Conservation (phyloP, 495 filamentous ascomycete genomes). For the Parathielavia hyrcaniae region DNA sequence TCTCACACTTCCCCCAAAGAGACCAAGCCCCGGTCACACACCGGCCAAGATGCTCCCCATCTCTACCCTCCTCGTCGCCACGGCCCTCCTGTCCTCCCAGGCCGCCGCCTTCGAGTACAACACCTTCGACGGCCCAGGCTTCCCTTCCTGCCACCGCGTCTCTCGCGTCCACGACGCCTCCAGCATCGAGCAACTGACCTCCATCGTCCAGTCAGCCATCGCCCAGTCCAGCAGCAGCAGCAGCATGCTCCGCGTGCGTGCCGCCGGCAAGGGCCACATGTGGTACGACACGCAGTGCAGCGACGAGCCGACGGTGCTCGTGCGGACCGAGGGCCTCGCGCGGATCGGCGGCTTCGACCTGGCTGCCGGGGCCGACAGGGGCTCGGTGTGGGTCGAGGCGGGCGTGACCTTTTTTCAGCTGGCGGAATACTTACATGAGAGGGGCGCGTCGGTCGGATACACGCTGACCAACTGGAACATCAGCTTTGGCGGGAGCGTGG, state of each 20-base stretch:
- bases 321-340: constrained; percentile 43
- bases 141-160: constrained; percentile 43
- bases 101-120: constrained; percentile 36
- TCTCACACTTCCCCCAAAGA: not conserved
- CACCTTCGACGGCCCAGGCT: constrained; percentile 47
- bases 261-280: constrained; percentile 45
- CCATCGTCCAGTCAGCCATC: constrained; percentile 36
- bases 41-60: not conserved
- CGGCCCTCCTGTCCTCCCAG: constrained; percentile 16
- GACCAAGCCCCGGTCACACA: not conserved
- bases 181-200: constrained; percentile 40
- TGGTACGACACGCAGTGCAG: constrained; percentile 51
- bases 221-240: not conserved
- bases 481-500: constrained; percentile 44
- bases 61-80: constrained; percentile 7
- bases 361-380: constrained; percentile 29
- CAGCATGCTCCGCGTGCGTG: constrained; percentile 35
- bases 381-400: constrained; percentile 43
- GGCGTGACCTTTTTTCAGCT: constrained; percentile 49
- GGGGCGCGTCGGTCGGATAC: constrained; percentile 43
- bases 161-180: constrained; percentile 38
- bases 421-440: constrained; percentile 42
- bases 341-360: constrained; percentile 38
- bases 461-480: constrained; percentile 50
- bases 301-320: constrained; percentile 39